Conservation (phyloP, 2,329 filamentous ascomycete species). For the Xylaria sp. region DNA sequence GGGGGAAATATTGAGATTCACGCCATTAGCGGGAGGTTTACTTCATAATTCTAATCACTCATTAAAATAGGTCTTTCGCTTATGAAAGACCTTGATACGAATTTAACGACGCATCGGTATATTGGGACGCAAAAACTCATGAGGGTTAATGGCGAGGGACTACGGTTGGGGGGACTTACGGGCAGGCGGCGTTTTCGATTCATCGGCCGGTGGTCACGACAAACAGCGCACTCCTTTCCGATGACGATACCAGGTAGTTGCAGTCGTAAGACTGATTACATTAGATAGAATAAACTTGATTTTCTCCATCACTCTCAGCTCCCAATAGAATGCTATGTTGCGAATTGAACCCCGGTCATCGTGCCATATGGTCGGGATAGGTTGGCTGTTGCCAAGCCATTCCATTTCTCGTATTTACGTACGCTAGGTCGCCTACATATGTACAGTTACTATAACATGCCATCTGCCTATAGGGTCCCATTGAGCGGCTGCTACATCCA, state of each 20-base stretch:
- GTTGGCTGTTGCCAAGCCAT: constrained; percentile 23
- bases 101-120: constrained; percentile 12
- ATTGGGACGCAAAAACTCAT: constrained; percentile 13
- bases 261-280: constrained; percentile 20
- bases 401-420: constrained; percentile 32
- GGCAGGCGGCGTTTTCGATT: constrained; percentile 26
- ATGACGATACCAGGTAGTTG: constrained; percentile 22
- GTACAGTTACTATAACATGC: background rate
- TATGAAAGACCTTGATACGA: constrained; percentile 18
- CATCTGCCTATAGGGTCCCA: background rate
- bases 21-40: background rate
- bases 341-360: constrained; percentile 4
- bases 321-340: background rate
- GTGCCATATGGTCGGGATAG: constrained; percentile 19
- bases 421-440: no score
- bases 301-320: background rate
- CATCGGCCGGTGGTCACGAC: constrained; percentile 23
- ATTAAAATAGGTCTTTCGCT: constrained; percentile 5
- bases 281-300: constrained; percentile 32
- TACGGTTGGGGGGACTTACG: background rate
- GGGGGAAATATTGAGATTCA: background rate
- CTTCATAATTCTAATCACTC: constrained; percentile 18
- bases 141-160: constrained; percentile 11
- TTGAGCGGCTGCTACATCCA: background rate
- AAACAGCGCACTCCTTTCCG: constrained; percentile 31